These are phyloP conservation scores for Candida bentonensis DNA, from an alignment of 805 yeast genomes.

Conservation along the genomic window DNA sequence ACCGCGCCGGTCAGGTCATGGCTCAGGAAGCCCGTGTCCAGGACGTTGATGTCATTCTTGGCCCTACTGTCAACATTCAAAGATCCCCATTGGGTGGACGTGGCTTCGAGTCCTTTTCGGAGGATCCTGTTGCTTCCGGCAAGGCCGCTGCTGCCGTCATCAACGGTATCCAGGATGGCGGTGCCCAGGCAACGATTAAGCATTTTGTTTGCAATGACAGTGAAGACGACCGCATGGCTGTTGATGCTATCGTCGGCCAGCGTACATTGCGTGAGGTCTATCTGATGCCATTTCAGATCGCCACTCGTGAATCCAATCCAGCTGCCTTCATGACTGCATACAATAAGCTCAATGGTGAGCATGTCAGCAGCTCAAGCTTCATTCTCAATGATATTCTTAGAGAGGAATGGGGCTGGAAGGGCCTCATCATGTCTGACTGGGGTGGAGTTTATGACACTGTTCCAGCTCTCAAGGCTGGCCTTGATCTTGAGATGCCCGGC, in stretches of 20 bases:
- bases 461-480: constrained; percentile 37
- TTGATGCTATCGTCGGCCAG: constrained; percentile 37
- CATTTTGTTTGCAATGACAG: constrained; percentile 52
- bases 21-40: constrained; percentile 41
- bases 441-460: constrained; percentile 38
- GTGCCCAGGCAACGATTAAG: constrained; percentile 43
- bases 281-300: constrained; percentile 48
- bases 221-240: constrained; percentile 38
- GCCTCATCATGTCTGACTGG: constrained; percentile 53
- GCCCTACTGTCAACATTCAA: constrained; percentile 39
- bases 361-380: constrained; percentile 33
- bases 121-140: constrained; percentile 43
- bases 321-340: constrained; percentile 47
- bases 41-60: constrained; percentile 36
- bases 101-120: constrained; percentile 47
- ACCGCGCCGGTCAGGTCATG: constrained; percentile 38
- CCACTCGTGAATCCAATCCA: constrained; percentile 39
- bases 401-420: constrained; percentile 44
- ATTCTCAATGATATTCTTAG: constrained; percentile 35
- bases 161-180: constrained; percentile 38
- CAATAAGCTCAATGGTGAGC: constrained; percentile 48
- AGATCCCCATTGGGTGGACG: constrained; percentile 49
- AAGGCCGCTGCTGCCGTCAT: constrained; percentile 32
- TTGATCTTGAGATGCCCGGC: constrained; percentile 60
- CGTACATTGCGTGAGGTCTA: constrained; percentile 55